These are phyloP conservation scores for Elaeis guineensis DNA, from an alignment of 176 grass and related monocot genomes.

Conservation along the genomic window DNA sequence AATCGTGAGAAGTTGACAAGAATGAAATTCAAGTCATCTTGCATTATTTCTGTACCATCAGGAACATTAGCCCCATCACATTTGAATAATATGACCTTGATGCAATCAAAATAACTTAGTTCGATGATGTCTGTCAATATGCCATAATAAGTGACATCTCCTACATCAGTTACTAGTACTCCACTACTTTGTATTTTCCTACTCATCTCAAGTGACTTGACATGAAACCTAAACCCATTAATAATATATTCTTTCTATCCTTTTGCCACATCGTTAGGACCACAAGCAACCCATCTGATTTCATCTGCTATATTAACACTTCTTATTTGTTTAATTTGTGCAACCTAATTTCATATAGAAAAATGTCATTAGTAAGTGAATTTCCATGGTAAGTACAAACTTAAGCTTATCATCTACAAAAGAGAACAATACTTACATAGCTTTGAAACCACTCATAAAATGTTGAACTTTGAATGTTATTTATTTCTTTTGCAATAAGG, in stretches of 20 bases:
- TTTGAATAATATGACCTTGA: conserved; percentile 16
- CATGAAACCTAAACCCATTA: conserved; percentile 10
- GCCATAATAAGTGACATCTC: conserved; percentile 19
- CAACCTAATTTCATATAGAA: too few relatives aligned
- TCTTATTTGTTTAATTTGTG: too few relatives aligned
- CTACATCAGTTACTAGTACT: conserved; percentile 9
- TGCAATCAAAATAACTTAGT: conserved; percentile 5
- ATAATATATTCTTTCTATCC: conserved; percentile 1
- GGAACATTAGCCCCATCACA: conserved; percentile 15
- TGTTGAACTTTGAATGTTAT: not conserved
- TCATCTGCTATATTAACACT: too few relatives aligned
- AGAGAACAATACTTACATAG: not conserved
- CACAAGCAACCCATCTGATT: not conserved
- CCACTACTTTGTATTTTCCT: conserved; percentile 38
- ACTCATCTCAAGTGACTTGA: not conserved
- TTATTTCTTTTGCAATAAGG: too few relatives aligned
- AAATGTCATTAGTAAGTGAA: too few relatives aligned
- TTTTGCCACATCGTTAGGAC: not conserved
- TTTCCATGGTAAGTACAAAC: too few relatives aligned
- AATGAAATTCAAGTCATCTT: conserved; percentile 11
- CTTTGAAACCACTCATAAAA: conserved; percentile 21
- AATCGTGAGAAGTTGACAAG: conserved; percentile 16
- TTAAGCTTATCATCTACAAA: not conserved
- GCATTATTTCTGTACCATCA: not conserved
- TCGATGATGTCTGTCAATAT: conserved; percentile 13